Evolutionary conservation across 352 stramenopile genomes (phyloP), one percentile per base, ranked within the genome.

Genomic region (Phytophthora aleatoria): DNA sequence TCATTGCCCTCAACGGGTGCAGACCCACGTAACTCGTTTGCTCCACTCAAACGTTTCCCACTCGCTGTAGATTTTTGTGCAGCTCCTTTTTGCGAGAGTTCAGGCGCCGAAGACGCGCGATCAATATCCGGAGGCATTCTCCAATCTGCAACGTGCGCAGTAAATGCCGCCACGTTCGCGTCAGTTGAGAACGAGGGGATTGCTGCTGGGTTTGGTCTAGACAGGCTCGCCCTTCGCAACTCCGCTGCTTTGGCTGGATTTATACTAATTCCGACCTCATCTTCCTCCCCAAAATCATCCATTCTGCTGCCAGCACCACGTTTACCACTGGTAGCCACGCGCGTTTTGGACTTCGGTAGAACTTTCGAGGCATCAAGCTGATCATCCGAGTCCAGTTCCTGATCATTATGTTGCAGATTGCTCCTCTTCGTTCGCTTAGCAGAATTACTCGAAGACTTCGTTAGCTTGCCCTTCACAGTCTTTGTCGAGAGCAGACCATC

Each of bases 91-190:
- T 48, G 38, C 3, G 44, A 27, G 2, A 60, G 47, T 15, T 63
- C 44, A 31, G 39, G 13, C 5, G 50, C 20, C 7, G 33, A 16
- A 33, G 54, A 38, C 1, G 9, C 30, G 5, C 13, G 30, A 16
- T 53, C 50, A 45, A 60, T 52, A 8, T 47, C 24, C 1, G 38
- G 26, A 26, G 35, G 36, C 61, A 69, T 64, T 35, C 42, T 64
- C 64, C 59, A 69, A 27, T 73, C 45, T 13, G 50, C 41, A 15
- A 74, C 61, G 15, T 49, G 45, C 2, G 61, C 61, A 24, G 56
- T 27, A 52, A 67, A 74, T 2, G 51, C 67, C 55, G 67, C 61
- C 28, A 71, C 38, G 45, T 71, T 59, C 10, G 27, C 67, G 6
- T 57, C 50, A 20, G 24, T 49, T 26, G 50, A 48, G 10, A 54